phyloP scores from a whole-genome alignment of 805 yeast genomes.

The Candida ficus region DNA sequence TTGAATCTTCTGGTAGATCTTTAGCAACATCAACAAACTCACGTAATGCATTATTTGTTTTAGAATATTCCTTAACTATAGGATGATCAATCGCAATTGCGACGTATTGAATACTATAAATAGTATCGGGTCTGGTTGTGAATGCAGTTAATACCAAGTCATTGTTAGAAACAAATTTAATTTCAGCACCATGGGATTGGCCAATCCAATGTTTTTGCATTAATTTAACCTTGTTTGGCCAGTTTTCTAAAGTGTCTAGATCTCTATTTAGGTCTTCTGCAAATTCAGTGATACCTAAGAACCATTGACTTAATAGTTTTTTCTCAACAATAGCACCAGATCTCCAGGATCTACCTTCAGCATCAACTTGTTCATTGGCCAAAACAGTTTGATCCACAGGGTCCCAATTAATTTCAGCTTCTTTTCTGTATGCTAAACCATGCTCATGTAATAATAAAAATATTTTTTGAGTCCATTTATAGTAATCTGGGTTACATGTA shows the following conservation, averaged over 20 bases:
- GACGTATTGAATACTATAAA: constrained; percentile 75
- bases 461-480: constrained; percentile 87
- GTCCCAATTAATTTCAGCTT: constrained; percentile 96
- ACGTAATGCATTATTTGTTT: constrained; percentile 35
- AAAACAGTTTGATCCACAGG: constrained; percentile 92
- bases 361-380: constrained; percentile 95
- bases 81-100: constrained; percentile 77
- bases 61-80: constrained; percentile 37
- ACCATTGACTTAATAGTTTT: constrained; percentile 83
- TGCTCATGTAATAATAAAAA: constrained; percentile 67
- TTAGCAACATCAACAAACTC: constrained; percentile 40
- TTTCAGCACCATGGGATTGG: constrained; percentile 71
- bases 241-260: constrained; percentile 50
- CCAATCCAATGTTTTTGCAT: constrained; percentile 98
- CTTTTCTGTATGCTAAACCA: constrained; percentile 80
- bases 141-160: constrained; percentile 43
- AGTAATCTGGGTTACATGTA: constrained; percentile 83
- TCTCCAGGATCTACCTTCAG: constrained; percentile 90
- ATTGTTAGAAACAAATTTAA: constrained; percentile 41
- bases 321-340: constrained; percentile 95
- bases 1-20: constrained; percentile 40
- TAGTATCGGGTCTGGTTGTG: constrained; percentile 89
- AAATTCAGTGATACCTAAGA: constrained; percentile 79
- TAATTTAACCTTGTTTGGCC: constrained; percentile 86
- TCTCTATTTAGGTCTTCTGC: constrained; percentile 67